Conservation (phyloP, 306 rosid species). For the Prunus campanulata region DNA sequence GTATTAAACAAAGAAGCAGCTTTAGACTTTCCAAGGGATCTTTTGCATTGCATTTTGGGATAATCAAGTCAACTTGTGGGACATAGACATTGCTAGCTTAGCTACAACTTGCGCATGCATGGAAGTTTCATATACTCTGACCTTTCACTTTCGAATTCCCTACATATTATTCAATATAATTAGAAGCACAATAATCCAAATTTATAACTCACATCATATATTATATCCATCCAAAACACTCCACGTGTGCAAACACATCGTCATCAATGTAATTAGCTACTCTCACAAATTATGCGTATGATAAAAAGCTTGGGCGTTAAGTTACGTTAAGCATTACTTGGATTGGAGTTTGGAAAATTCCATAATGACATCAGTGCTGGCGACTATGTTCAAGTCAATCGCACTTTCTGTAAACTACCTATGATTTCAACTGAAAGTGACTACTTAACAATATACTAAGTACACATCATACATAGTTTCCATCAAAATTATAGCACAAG, state of each 20-base stretch:
- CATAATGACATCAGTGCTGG: constrained; percentile 11
- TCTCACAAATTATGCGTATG: not conserved
- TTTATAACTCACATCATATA: not conserved
- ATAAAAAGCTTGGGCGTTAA: not conserved
- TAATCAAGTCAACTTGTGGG: constrained; percentile 38
- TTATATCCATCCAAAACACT: constrained; percentile 6
- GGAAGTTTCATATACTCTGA: constrained; percentile 27
- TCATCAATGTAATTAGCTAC: not conserved
- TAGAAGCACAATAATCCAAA: not conserved
- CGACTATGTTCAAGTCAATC: constrained; percentile 16
- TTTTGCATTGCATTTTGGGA: not conserved
- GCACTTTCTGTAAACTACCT: not conserved
- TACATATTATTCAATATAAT: not conserved
- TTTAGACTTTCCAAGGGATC: constrained; percentile 2
- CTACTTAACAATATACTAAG: no score
- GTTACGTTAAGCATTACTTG: not conserved
- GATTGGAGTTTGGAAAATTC: constrained; percentile 2
- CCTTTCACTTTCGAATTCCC: constrained; percentile 15
- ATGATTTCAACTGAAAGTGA: constrained; percentile 10
- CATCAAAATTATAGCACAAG: not conserved
- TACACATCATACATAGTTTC: no score
- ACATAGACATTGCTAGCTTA: not conserved
- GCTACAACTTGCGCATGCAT: constrained; percentile 4
- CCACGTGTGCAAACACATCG: constrained; percentile 18
- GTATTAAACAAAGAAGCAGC: constrained; percentile 11